A percentile compares a stretch with the other conserved stretches of the same genome.
Conservation (phyloP, 768 basidiomycete genomes). For the Cyathus striatus region DNA sequence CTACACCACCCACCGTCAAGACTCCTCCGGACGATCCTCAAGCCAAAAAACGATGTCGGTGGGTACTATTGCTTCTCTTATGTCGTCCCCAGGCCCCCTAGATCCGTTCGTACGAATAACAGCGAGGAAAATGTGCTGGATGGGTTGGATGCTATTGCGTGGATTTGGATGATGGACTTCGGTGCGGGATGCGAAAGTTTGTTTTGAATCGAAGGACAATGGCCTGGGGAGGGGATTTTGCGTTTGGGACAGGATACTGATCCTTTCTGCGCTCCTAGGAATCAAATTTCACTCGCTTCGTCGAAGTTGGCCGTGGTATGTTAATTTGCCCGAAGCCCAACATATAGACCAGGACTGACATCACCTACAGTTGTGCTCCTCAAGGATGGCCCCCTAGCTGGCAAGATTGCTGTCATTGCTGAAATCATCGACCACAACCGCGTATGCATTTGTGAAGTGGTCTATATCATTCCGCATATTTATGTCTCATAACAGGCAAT, state of each 20-base stretch:
- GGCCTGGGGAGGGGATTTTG: conserved; percentile 6
- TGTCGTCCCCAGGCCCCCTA: conserved; percentile 9
- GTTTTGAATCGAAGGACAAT: conserved; percentile 1
- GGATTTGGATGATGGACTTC: conserved; percentile 1
- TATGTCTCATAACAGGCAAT: conserved; percentile 58
- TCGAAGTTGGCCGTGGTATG: conserved; percentile 94
- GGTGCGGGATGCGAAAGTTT: conserved; percentile 3
- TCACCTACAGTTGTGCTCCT: conserved; percentile 79
- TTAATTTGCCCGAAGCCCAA: conserved; percentile 2
- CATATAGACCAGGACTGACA: background rate
- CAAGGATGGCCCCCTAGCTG: conserved; percentile 78
- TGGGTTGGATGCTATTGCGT: conserved; percentile 5
- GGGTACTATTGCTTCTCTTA: conserved; percentile 12
- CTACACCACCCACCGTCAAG: conserved; percentile 17
- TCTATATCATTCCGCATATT: conserved; percentile 2
- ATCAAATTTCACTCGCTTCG: conserved; percentile 94
- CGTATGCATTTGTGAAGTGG: conserved; percentile 49
- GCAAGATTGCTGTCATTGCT: conserved; percentile 90
- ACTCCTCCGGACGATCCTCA: conserved; percentile 21
- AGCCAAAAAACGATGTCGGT: conserved; percentile 27
- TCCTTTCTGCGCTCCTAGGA: conserved; percentile 32
- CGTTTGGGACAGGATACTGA: conserved; percentile 9
- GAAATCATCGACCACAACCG: conserved; percentile 99
- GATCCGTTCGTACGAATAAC: conserved; percentile 16
- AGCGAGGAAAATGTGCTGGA: conserved; percentile 10